Percentiles rank a stretch among this genome's conserved stretches.
Evolutionary conservation across 805 yeast species (phyloP).

Genomic region (Wickerhamomyces bisporus): DNA sequence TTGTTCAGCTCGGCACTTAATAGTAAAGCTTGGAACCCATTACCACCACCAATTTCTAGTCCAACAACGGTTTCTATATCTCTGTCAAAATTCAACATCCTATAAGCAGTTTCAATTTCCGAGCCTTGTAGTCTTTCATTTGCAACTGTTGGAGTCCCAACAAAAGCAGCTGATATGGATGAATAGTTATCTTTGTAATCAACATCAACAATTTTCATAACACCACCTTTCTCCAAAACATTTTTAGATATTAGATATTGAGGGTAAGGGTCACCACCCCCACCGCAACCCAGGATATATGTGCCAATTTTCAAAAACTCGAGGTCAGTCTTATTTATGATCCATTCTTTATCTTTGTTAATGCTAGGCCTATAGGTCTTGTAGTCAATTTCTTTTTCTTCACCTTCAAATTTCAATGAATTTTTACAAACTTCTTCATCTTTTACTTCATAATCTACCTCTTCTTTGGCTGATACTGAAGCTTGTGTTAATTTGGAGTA

Average conservation of each 20-base stretch:
- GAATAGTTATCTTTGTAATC: slow-evolving; percentile 14
- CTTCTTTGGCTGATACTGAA: not conserved
- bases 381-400: slow-evolving; percentile 3
- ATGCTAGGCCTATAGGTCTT: slow-evolving; percentile 27
- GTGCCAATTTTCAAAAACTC: slow-evolving; percentile 35
- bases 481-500: slow-evolving; percentile 20
- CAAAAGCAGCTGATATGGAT: slow-evolving; percentile 29
- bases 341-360: slow-evolving; percentile 30
- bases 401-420: slow-evolving; percentile 4
- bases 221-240: slow-evolving; percentile 29
- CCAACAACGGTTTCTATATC: slow-evolving; percentile 31
- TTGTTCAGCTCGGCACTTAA: slow-evolving; percentile 24
- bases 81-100: slow-evolving; percentile 20
- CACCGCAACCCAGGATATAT: slow-evolving; percentile 42
- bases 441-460: slow-evolving; percentile 5
- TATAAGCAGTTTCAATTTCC: slow-evolving; percentile 31
- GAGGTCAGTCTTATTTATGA: slow-evolving; percentile 31
- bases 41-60: slow-evolving; percentile 41
- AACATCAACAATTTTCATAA: slow-evolving; percentile 30
- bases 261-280: slow-evolving; percentile 42
- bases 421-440: slow-evolving; percentile 6
- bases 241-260: slow-evolving; percentile 28
- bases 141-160: slow-evolving; percentile 45
- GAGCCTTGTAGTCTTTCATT: slow-evolving; percentile 37
- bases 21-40: slow-evolving; percentile 31